Percentiles rank a stretch among this genome's conserved stretches.
These are phyloP conservation scores for Durio zibethinus DNA, from an alignment of 345 rosid genomes.

Conservation along the genomic window DNA sequence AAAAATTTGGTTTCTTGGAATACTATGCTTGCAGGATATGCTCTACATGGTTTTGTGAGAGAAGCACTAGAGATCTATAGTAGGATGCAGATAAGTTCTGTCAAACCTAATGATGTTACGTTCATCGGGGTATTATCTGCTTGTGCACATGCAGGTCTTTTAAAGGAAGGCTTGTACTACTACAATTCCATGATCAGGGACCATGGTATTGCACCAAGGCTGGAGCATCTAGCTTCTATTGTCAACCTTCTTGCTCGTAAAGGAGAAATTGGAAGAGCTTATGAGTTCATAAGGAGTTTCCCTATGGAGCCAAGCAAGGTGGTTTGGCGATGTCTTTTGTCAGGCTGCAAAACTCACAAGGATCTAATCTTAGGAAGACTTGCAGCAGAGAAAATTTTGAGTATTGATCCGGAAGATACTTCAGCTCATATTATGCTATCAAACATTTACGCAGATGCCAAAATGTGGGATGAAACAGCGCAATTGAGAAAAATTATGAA, in stretches of 20 bases:
- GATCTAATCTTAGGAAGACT: conserved; percentile 29
- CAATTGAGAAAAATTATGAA: conserved; percentile 31
- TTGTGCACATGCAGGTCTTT: conserved; percentile 29
- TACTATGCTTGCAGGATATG: conserved; percentile 32
- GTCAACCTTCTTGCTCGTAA: conserved; percentile 33
- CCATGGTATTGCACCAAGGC: conserved; percentile 27
- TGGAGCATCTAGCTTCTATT: conserved; percentile 33
- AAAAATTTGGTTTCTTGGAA: conserved; percentile 40
- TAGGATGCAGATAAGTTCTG: conserved; percentile 22
- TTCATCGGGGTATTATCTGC: conserved; percentile 34
- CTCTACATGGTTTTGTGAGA: conserved; percentile 31
- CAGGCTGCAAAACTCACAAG: conserved; percentile 30
- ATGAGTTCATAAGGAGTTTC: conserved; percentile 27
- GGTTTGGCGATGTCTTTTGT: conserved; percentile 38
- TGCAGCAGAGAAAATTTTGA: conserved; percentile 34
- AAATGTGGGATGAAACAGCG: conserved; percentile 32
- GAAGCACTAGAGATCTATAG: conserved; percentile 28
- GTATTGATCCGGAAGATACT: conserved; percentile 28
- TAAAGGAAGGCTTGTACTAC: conserved; percentile 30
- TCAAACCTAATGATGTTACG: conserved; percentile 33
- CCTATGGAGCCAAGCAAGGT: conserved; percentile 25
- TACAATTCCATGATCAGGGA: conserved; percentile 31
- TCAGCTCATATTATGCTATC: conserved; percentile 33
- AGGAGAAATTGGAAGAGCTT: conserved; percentile 30
- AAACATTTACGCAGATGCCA: conserved; percentile 33